These are phyloP conservation scores for Iris macrosiphon DNA, from an alignment of 106 monocot species.

Conservation along the genomic window DNA sequence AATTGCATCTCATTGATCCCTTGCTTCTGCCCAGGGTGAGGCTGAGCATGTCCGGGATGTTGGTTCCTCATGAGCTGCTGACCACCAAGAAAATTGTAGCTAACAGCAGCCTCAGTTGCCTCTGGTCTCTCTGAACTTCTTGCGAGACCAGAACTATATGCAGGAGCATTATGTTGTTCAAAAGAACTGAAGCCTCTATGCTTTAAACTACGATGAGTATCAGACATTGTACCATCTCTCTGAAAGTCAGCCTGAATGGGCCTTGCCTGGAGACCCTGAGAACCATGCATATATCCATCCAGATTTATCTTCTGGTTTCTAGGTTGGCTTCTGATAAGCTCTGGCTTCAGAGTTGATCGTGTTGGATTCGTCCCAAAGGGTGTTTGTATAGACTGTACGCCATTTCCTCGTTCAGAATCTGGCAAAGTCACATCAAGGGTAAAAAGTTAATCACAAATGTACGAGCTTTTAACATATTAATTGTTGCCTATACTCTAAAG, in stretches of 20 bases:
- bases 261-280: conserved; percentile 10
- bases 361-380: conserved; percentile 8
- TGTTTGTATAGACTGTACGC: conserved; percentile 9
- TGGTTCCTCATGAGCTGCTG: conserved; percentile 21
- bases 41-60: conserved; percentile 16
- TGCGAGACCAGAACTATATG: conserved; percentile 7
- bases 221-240: conserved; percentile 10
- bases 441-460: background rate
- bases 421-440: conserved; percentile 7
- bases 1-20: conserved; percentile 39
- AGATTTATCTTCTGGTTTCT: conserved; percentile 16
- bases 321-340: conserved; percentile 4
- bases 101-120: conserved; percentile 14
- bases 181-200: conserved; percentile 10
- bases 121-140: conserved; percentile 17
- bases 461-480: background rate
- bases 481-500: no score
- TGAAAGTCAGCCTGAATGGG: conserved; percentile 7
- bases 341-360: conserved; percentile 17
- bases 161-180: conserved; percentile 13
- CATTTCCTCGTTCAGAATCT: conserved; percentile 23
- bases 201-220: conserved; percentile 17
- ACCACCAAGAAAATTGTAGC: conserved; percentile 21
- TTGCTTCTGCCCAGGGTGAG: conserved; percentile 24
- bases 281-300: conserved; percentile 28